A percentile compares a stretch with the other conserved stretches of the same genome.
These are phyloP conservation scores for Metarhizium sp. DNA, from an alignment of 2,329 filamentous ascomycete genomes.

Conservation along the genomic window DNA sequence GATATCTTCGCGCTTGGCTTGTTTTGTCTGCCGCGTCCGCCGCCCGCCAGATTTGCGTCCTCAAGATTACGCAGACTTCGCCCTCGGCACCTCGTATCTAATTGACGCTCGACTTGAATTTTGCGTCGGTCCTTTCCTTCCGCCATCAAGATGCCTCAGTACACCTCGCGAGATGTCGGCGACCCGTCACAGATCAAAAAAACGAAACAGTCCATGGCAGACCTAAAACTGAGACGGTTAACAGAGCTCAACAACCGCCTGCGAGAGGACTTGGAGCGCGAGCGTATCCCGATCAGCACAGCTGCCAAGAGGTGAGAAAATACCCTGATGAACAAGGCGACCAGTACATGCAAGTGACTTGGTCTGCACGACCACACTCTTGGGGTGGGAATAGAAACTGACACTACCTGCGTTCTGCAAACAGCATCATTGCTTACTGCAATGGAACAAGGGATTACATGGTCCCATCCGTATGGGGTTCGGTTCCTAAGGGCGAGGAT, in stretches of 20 bases:
- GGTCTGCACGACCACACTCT: neutral
- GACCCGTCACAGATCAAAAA: conserved; percentile 66
- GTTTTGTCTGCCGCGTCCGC: neutral
- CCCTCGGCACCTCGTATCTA: neutral
- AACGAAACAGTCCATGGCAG: conserved; percentile 99
- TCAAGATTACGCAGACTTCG: neutral
- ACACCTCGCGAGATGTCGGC: conserved; percentile 57
- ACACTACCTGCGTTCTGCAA: neutral
- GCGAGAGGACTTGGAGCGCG: conserved; percentile 90
- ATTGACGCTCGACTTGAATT: neutral
- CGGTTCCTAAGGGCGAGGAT: conserved; percentile 89
- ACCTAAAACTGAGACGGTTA: conserved; percentile 90
- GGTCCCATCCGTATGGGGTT: conserved; percentile 95
- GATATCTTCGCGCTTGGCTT: neutral
- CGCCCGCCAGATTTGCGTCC: conserved; percentile 10
- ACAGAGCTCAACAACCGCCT: conserved; percentile 95
- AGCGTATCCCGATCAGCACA: conserved; percentile 91
- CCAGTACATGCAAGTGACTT: neutral
- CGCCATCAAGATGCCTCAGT: conserved; percentile 48
- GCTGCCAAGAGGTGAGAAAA: conserved; percentile 68
- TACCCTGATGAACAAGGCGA: conserved; percentile 1
- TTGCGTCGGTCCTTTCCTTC: neutral
- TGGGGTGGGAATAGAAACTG: neutral
- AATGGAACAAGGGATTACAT: conserved; percentile 98
- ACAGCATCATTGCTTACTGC: conserved; percentile 93